Percentiles rank a stretch among this genome's conserved stretches.
These are phyloP conservation scores for Yamadazyma atlantica DNA, from an alignment of 1,139 yeast species.

Conservation along the genomic window DNA sequence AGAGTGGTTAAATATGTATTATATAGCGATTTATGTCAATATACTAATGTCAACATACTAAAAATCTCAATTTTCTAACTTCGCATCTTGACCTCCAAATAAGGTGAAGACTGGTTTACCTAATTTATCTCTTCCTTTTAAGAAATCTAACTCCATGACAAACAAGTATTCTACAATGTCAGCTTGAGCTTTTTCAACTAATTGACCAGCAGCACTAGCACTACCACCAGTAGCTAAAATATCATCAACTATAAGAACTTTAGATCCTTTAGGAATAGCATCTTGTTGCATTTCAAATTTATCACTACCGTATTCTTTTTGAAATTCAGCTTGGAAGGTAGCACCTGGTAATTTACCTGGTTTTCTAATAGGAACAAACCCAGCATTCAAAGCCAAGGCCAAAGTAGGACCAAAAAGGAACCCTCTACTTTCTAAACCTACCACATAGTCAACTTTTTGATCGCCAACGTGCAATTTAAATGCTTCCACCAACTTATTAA, in stretches of 20 bases:
- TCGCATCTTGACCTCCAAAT: conserved; percentile 76
- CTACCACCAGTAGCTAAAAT: conserved; percentile 98
- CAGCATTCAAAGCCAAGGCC: conserved; percentile 85
- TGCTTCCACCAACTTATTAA: conserved; percentile 78
- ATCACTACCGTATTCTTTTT: conserved; percentile 92
- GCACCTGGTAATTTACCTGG: conserved; percentile 94
- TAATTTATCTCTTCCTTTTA: conserved; percentile 88
- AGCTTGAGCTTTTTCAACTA: conserved; percentile 65
- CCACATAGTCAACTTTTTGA: conserved; percentile 77
- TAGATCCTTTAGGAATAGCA: conserved; percentile 77
- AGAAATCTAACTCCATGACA: conserved; percentile 91
- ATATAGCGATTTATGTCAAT: background rate
- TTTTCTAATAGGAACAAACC: conserved; percentile 94
- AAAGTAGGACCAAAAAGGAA: conserved; percentile 93
- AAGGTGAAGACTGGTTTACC: conserved; percentile 85
- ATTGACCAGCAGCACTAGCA: conserved; percentile 90
- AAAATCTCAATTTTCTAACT: conserved; percentile 15
- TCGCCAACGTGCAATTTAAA: conserved; percentile 73
- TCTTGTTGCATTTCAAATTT: conserved; percentile 85
- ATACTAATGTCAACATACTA: background rate
- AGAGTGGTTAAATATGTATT: conserved; percentile 48
- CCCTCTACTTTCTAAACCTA: conserved; percentile 96
- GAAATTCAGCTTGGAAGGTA: conserved; percentile 66
- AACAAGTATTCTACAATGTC: conserved; percentile 78
- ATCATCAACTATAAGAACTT: conserved; percentile 87